Percentiles rank a stretch among this genome's conserved stretches.
Evolutionary conservation across 2,329 filamentous ascomycete species (phyloP).

Genomic region (Trichoderma oligosporum): DNA sequence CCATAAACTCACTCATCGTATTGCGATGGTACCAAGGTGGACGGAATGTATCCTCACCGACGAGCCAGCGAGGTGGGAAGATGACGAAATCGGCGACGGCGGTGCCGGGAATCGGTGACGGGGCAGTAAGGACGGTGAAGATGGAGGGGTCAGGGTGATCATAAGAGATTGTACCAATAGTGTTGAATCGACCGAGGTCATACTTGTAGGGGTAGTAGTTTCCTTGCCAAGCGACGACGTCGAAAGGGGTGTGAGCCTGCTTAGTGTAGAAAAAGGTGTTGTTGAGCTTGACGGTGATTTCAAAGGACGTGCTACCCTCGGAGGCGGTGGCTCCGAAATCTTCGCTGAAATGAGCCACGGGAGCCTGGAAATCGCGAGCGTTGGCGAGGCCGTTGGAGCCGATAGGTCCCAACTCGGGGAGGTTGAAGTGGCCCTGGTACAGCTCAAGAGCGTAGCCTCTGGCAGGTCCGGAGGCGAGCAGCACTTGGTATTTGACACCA

Average conservation of each 20-base stretch:
- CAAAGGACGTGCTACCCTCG: constrained; percentile 39
- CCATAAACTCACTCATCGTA: constrained; percentile 65
- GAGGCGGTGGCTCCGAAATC: constrained; percentile 42
- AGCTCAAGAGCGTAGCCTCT: constrained; percentile 73
- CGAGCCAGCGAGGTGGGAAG: constrained; percentile 69
- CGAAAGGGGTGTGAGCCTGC: constrained; percentile 71
- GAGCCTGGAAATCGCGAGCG: constrained; percentile 69
- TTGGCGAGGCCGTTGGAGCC: constrained; percentile 74
- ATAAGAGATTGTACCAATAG: constrained; percentile 66
- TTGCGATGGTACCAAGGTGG: constrained; percentile 72
- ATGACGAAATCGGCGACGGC: constrained; percentile 70
- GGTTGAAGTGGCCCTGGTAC: constrained; percentile 66
- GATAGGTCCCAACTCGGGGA: constrained; percentile 70
- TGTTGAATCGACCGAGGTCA: constrained; percentile 72
- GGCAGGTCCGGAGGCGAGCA: constrained; percentile 57
- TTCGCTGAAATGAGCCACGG: constrained; percentile 66
- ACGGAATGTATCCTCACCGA: constrained; percentile 66
- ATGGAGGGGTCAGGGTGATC: constrained; percentile 79
- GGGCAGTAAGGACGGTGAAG: constrained; percentile 67
- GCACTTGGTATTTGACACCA: constrained; percentile 69
- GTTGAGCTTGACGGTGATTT: constrained; percentile 61
- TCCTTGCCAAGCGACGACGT: constrained; percentile 78
- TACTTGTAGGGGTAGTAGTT: constrained; percentile 81
- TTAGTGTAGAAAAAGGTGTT: constrained; percentile 59
- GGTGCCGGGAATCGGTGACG: constrained; percentile 56